Base-by-base conservation (phyloP, 768 basidiomycete species). In the Pisolithus microcarpus region DNA sequence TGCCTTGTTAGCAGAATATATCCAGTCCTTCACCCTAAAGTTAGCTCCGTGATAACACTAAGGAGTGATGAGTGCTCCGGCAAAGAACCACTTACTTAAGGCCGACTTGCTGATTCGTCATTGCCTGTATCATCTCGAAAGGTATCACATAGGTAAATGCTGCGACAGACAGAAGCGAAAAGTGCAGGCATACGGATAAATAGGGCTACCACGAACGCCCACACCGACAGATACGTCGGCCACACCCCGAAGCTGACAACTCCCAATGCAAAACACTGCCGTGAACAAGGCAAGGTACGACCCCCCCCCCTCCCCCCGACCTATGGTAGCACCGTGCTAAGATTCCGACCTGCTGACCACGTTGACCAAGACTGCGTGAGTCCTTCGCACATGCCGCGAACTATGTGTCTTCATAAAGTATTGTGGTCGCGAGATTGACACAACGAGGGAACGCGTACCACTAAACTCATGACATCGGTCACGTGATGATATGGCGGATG, bases 31-130 rank as follows among this genome's bases (percentile, higher is more conserved):
- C 56, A 61, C 49, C 89, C 89, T 24, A 89, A 80, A 54, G 91
- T 81, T 38, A 90, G 70, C 65, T 91, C 89, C 3, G 88, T 82
- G 61, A 91, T 80, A 31, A 91, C 88, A 49, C 71, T 74, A 26
- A 1, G 47, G 39, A 16, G 10, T 10, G 10, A 24, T n/a, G 19
- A 55, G 10, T 61, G 21, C 24, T 5, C 7, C 16, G 28, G 10
- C 4, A 31, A 7, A 11, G 11, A 19, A n/a, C 13, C 1, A 52
- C 64, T n/a, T 43, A 71, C 69, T 78, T 75, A n/a, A 84, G 72
- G 38, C 81, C 84, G 48, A 88, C 74, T 72, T 87, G 81, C 60
- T 88, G 85, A 58, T 87, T 90, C 7, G 87, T 89, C 53, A 88
- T 87, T 16, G 85, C 85, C 59, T 78, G 72, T 53, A 81, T 76